phyloP scores from a whole-genome alignment of 352 stramenopile species.

The Phytopythium mirpurense region DNA sequence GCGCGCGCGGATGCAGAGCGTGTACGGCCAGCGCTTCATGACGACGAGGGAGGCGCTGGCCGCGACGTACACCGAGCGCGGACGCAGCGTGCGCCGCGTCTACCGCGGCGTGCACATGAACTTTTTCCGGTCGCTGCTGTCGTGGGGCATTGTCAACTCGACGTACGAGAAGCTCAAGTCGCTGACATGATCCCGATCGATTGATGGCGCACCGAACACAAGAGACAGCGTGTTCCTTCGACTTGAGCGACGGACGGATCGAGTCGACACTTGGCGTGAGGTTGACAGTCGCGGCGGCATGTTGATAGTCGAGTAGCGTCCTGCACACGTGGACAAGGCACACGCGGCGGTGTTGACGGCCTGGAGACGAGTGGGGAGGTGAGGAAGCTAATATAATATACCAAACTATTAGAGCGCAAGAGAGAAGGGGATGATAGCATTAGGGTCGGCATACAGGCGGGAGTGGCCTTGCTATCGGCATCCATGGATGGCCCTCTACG shows the following conservation, averaged over 20 bases:
- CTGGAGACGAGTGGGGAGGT: not conserved
- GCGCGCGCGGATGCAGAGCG: conserved; percentile 77
- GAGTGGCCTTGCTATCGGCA: no score
- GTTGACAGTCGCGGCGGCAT: not conserved
- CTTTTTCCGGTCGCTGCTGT: conserved; percentile 82
- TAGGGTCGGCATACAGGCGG: no score
- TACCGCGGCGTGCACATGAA: conserved; percentile 89
- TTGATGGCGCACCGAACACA: no score
- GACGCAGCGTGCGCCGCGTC: conserved; percentile 43
- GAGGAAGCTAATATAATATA: conserved; percentile 3
- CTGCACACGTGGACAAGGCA: no score
- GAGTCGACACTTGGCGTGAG: no score
- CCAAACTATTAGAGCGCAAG: conserved; percentile 2
- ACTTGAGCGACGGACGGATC: no score
- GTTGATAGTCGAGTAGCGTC: no score
- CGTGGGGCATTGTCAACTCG: conserved; percentile 90
- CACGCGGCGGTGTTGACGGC: not conserved
- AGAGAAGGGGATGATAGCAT: conserved; percentile 7
- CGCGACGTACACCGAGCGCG: conserved; percentile 72
- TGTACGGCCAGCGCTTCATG: conserved; percentile 66
- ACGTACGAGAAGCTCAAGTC: conserved; percentile 86
- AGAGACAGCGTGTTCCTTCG: no score
- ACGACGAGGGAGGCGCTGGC: conserved; percentile 44
- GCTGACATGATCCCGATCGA: conserved; percentile 43
- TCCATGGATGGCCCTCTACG: not conserved